Conservation (phyloP, 1,284 basidiomycete species). For the Meira miltonrushii region DNA sequence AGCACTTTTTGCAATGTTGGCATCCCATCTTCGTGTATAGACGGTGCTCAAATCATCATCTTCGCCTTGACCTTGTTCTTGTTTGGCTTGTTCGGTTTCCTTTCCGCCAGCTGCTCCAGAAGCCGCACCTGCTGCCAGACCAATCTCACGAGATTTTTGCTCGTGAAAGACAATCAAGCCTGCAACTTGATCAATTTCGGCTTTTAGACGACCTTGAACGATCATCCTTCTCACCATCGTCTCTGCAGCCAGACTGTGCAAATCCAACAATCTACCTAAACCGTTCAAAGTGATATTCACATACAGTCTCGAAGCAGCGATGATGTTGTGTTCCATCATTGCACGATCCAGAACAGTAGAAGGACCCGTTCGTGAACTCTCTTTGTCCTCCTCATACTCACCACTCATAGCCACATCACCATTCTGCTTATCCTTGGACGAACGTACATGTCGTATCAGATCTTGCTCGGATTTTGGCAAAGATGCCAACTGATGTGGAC, state of each 20-base stretch:
- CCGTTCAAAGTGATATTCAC: constrained; percentile 36
- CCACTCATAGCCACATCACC: constrained; percentile 8
- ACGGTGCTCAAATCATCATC: constrained; percentile 2
- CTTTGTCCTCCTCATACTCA: constrained; percentile 1
- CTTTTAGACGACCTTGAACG: constrained; percentile 82
- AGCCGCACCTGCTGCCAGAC: background rate
- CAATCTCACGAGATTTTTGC: constrained; percentile 2
- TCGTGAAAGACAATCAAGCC: constrained; percentile 72
- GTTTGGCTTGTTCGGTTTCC: background rate
- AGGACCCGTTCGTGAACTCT: constrained; percentile 59
- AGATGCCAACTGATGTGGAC: constrained; percentile 85
- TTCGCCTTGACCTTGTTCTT: constrained; percentile 4
- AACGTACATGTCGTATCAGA: background rate
- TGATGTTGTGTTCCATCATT: constrained; percentile 95
- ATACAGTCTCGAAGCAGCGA: constrained; percentile 74
- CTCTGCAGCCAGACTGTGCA: constrained; percentile 61
- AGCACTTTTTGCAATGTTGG: constrained; percentile 11
- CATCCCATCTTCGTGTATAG: constrained; percentile 12
- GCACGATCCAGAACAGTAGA: constrained; percentile 94
- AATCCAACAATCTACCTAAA: constrained; percentile 30
- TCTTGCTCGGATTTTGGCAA: constrained; percentile 58
- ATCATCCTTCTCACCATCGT: constrained; percentile 94
- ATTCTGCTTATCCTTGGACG: constrained; percentile 8
- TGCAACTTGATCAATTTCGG: constrained; percentile 81
- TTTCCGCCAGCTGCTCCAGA: constrained; percentile 4